Base-by-base conservation (phyloP, 108 stramenopile genomes). In the Skeletonema potamos region DNA sequence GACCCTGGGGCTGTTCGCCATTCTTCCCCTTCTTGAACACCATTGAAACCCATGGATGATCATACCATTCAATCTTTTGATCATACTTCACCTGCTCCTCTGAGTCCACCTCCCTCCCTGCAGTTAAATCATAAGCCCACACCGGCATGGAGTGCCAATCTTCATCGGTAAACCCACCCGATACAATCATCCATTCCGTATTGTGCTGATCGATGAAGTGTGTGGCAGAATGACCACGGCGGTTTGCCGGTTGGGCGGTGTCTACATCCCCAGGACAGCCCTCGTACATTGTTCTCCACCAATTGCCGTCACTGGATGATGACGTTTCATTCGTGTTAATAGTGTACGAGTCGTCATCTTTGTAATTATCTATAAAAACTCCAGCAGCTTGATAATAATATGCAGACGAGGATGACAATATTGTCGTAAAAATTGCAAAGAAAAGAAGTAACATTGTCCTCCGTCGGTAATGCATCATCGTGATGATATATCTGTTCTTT, bases 131-230 rank as follows among this genome's bases (percentile, higher is more conserved):
- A 44, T 58, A 82, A 2, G 82, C 82, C 76, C 77, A 82, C 0
- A 82, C 82, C 15, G 82, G 82, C 34, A 82, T 73, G 2, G 72
- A 36, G 2, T 66, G 34, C 82, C 82, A 82, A 36, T 82, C 76
- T 33, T 54, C 46, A 54, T 75, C 82, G n/a, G 74, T 78, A 54
- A 82, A 82, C 59, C 82, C 82, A 28, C 82, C 82, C 6, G 64
- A 44, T 12, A 82, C 39, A 20, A 82, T 60, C 76, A 82, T 82
- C 58, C 64, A 82, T 64, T 82, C 82, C 8, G 27, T 64, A 13
- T 56, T 22, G 26, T 43, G 32, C 24, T 18, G 10, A 33, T 39
- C 27, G 39, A 62, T 70, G 37, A 64, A 72, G 12, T 64, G 34
- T 11, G 72, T 64, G 7, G 72, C 63, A 4, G 62, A 64, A 56